Conservation (phyloP, 805 yeast species). For the Teunomyces cretensis region DNA sequence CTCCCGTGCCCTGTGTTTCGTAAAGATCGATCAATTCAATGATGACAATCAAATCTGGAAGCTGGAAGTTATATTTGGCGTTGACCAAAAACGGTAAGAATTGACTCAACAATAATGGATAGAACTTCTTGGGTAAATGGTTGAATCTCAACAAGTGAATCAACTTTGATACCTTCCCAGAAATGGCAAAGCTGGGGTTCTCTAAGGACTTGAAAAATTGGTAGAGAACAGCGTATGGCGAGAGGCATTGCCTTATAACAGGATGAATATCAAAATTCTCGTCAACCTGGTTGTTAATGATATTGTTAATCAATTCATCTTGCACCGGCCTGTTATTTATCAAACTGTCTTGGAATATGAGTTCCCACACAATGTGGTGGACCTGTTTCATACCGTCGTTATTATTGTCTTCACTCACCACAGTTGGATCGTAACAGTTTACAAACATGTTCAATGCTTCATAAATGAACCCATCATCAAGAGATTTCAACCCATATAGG, state of each 20-base stretch:
- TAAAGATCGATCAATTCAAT: constrained; percentile 41
- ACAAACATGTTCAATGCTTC: constrained; percentile 68
- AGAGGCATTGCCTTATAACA: constrained; percentile 60
- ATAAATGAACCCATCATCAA: constrained; percentile 53
- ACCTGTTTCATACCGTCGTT: constrained; percentile 42
- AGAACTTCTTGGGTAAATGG: constrained; percentile 47
- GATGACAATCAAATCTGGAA: constrained; percentile 33
- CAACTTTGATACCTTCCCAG: constrained; percentile 45
- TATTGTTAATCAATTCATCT: constrained; percentile 56
- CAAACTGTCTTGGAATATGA: constrained; percentile 60
- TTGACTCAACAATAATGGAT: constrained; percentile 51
- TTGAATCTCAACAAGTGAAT: constrained; percentile 46
- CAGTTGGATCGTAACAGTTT: constrained; percentile 53
- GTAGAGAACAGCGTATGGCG: constrained; percentile 69
- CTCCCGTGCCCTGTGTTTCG: constrained; percentile 22
- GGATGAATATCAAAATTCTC: constrained; percentile 45
- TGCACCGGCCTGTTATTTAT: constrained; percentile 51
- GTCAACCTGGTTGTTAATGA: constrained; percentile 39
- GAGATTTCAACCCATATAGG: constrained; percentile 46
- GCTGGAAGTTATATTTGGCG: constrained; percentile 12
- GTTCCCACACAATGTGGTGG: constrained; percentile 55
- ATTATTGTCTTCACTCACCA: constrained; percentile 13
- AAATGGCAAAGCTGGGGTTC: constrained; percentile 15
- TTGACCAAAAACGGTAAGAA: constrained; percentile 40
- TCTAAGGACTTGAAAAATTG: constrained; percentile 43